Evolutionary conservation across 1,139 yeast genomes (phyloP).

Genomic region (Saccharomyces pastorianus): DNA sequence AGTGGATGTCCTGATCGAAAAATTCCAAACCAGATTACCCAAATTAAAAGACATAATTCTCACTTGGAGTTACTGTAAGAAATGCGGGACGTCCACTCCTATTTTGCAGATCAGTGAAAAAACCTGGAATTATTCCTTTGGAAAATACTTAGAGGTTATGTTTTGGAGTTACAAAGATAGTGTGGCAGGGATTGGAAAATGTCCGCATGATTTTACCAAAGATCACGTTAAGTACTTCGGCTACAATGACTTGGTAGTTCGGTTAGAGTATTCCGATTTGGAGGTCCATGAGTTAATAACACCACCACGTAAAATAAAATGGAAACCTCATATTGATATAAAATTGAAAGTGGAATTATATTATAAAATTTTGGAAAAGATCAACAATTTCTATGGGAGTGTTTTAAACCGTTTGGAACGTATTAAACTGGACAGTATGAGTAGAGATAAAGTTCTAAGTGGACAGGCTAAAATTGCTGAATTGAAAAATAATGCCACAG

Average conservation of each 20-base stretch:
- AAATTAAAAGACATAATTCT: constrained; percentile 61
- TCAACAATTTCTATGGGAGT: constrained; percentile 60
- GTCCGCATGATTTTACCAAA: constrained; percentile 71
- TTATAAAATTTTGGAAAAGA: constrained; percentile 45
- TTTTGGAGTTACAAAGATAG: constrained; percentile 59
- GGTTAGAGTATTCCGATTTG: constrained; percentile 68
- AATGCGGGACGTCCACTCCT: constrained; percentile 70
- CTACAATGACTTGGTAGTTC: constrained; percentile 66
- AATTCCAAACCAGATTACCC: constrained; percentile 46
- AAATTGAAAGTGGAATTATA: constrained; percentile 59
- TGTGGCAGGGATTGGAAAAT: constrained; percentile 45
- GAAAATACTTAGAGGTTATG: constrained; percentile 79
- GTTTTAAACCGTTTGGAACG: constrained; percentile 63
- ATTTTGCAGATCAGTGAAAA: constrained; percentile 79
- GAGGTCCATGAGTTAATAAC: constrained; percentile 71
- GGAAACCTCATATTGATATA: constrained; percentile 68
- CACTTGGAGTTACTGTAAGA: constrained; percentile 89
- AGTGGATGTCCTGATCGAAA: constrained; percentile 68
- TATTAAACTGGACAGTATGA: constrained; percentile 70
- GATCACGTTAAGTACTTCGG: constrained; percentile 83
- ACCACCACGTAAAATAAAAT: constrained; percentile 64
- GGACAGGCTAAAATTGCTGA: constrained; percentile 55
- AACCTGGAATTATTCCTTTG: constrained; percentile 86
- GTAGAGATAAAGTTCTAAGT: constrained; percentile 61
- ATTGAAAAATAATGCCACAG: constrained; percentile 45